Evolutionary conservation across 208 protist species (phyloP), one percentile per base, ranked within the genome.

Genomic region (Trichomonas tenax): DNA sequence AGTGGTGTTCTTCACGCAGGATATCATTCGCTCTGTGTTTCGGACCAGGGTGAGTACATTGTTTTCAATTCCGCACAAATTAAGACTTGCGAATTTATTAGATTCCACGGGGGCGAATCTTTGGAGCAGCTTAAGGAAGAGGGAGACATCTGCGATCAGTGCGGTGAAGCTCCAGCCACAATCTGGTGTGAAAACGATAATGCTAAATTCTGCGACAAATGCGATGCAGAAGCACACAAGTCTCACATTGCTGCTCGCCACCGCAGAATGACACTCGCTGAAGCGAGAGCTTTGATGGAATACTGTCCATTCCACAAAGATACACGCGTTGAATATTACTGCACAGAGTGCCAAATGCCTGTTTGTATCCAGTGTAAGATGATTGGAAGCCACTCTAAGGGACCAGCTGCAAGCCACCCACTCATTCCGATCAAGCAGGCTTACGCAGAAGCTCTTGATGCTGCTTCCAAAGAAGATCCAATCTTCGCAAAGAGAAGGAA

Each of bases 21-120:
- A 1, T 93, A 93, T 38, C 86, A 93, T 93, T 93, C 86, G 26
- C 40, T 93, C 4, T 93, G 40, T 51, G 45, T 51, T 41, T 51
- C 86, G 11, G 40, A 48, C 38, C 0, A 38, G 0, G 26, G 44
- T 34, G 44, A 93, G 14, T 93, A 93, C 31, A 14, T 48, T 38
- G 44, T 93, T n/a, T 93, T 93, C 31, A 93, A 93, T 93, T 51
- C 86, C 21, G 11, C 86, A 1, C 86, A 93, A 51, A 93, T 93
- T n/a, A 44, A 44, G 46, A 93, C 86, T n/a, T 93, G 40, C 26
- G 45, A 93, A 34, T 38, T 51, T 38, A 51, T 93, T 17, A 34
- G 86, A 93, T 93, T 93, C 31, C 26, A 8, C 2, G 86, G 86
- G 15, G 86, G 86, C 15, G 44, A 23, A 0, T 48, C 14, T 51